Base-by-base conservation (phyloP, 768 basidiomycete genomes). In the Podaxis rugospora region DNA sequence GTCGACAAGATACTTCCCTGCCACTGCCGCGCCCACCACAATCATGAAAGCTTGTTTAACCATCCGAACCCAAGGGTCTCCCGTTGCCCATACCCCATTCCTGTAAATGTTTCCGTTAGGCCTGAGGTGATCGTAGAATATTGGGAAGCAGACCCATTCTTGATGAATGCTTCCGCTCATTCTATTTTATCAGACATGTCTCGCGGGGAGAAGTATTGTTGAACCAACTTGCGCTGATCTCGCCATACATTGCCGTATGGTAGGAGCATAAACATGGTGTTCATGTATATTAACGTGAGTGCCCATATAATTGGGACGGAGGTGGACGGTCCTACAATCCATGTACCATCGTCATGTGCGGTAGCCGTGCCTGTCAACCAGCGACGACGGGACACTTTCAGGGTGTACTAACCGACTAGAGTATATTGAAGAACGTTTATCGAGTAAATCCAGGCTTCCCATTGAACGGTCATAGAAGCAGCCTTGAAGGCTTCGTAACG, bases 171-270 rank as follows among this genome's bases (percentile, higher is more conserved):
- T 10, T 21, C 21, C 18, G 25, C 10, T 27, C 47, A 7, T 49
- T 49, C 47, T 23, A 21, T 10, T 27, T 21, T 21, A 25, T 21
- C n/a, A 13, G 47, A 49, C 4, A 27, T 27, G 53, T 61, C 52
- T 40, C 40, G 51, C 1, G 52, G 42, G 4, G 42, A 55, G 53
- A 61, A 55, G 35, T 25, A 49, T 23, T 52, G 52, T 18, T 42
- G 25, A 32, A 61, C 55, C 9, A 61, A 16, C 37, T 52, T 53
- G n/a, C 60, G 60, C 18, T 61, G 60, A 40, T 40, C 53, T 39
- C 49, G 46, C 60, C 60, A 61, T n/a, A 37, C 49, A 5, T 18
- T 9, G 35, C 50, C 50, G 13, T 61, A 61, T 4, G 39, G 53
- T 9, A 55, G 27, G 10, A 49, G 25, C 9, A 25, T 25, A 27